Base-by-base conservation (phyloP, 1,284 basidiomycete genomes). In the Leccinum subspadiceum region DNA sequence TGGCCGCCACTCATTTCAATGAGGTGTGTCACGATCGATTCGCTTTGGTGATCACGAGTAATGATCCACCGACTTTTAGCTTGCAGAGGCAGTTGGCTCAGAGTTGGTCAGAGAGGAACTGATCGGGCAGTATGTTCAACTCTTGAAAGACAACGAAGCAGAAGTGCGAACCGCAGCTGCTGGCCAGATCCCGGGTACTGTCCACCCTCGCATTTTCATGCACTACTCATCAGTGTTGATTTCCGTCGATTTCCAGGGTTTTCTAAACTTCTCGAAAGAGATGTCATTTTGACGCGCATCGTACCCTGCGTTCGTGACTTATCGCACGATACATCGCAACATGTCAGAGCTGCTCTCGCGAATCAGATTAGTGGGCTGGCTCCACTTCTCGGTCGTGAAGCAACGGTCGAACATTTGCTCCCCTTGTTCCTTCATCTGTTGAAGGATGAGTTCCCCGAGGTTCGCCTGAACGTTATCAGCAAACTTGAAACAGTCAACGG, bases 371-470 rank as follows among this genome's bases (percentile, higher is more conserved):
- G 91, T 65, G 97, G 97, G n/a, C 84, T 99, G 53, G 96, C 97
- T 5, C 97, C 97, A 46, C 81, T 99, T 53, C 85, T 99, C 29
- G 96, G 93, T 68, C 94, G 93, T 70, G 94, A 96, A 60, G 85
- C 94, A 1, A 99, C 97, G 7, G 93, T 96, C 68, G 96, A 99
- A 77, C 91, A 98, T 71, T 84, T 99, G n/a, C 82, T 99, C 24
- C 97, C 96, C 3, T 81, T 99, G 35, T 99, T 99, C 85, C 81
- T 99, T 53, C 94, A 96, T 71, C 82, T 99, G 53, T 81, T 99
- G 63, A 99, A 99, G 79, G 97, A 99, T 73, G 97, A 99, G 71
- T 99, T 98, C 81, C 94, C 96, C 12, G 97, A 99, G 70, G 97
- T 99, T 37, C 86, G 97, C 64, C 79, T 99, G 66, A 98, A 99